Base-by-base conservation (phyloP, 2,329 filamentous ascomycete species). In the Lecanicillium sp. region DNA sequence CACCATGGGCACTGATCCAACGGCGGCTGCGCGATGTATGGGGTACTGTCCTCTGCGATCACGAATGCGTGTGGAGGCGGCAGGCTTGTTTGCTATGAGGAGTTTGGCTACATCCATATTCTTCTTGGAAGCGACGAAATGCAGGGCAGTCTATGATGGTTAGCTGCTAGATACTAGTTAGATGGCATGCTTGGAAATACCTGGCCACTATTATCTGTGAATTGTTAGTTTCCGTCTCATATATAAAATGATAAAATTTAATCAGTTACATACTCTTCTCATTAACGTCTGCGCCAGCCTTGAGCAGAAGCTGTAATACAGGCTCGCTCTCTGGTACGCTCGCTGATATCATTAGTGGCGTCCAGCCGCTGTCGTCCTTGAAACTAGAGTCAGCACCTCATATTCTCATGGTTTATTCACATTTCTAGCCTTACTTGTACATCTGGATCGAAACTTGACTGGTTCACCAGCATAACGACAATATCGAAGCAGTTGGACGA, bases 41-140 rank as follows among this genome's bases (percentile, higher is more conserved):
- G 94, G 76, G 41, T 96, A 79, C 57, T 96, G 90, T n/a, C 87
- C 86, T 20, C 88, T 77, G 53, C 78, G 84, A 57, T 98, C 92
- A 46, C 86, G 86, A 3, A 89, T 72, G 18, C 90, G 72, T 2
- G 88, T 77, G 4, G 82, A 87, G 11, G 87, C 90, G 1, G 74
- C 65, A 0, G 72, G 70, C 42, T 84, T 83, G 50, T 79, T 72
- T 14, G 74, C 71, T 29, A 98, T 64, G n/a, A 98, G 74, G 42
- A 78, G 79, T 35, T 81, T 81, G 18, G 87, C 87, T 6, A 84
- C 72, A 46, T 94, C 86, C 32, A 96, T 68, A 56, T 94, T 89
- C 52, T 78, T 79, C 62, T 98, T 98, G 22, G 88, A 95, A 12
- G 86, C 83, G 35, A 88, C 80, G 56, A 97, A 95, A 61, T 97